A percentile compares a stretch with the other conserved stretches of the same genome.
These are phyloP conservation scores for Pleurotus ostreatus DNA, from an alignment of 768 basidiomycete species.

Conservation along the genomic window DNA sequence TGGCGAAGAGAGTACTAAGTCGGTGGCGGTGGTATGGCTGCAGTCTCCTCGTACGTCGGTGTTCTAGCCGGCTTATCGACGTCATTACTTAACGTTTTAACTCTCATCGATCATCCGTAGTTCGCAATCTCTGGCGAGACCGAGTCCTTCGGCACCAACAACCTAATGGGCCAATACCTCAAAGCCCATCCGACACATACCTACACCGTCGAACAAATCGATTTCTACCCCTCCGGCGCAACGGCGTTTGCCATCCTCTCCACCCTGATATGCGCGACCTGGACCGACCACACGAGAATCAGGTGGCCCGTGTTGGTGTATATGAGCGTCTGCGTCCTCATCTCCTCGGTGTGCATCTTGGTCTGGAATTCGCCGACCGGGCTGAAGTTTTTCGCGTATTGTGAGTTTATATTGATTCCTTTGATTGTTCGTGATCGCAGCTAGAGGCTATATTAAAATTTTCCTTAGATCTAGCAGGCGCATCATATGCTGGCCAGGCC, in stretches of 20 bases:
- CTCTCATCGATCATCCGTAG: slow-evolving; percentile 26
- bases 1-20: slow-evolving; percentile 44
- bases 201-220: slow-evolving; percentile 60
- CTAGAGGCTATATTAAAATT: too few species aligned
- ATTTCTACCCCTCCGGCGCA: slow-evolving; percentile 57
- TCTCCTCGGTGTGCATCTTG: slow-evolving; percentile 54
- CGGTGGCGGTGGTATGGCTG: slow-evolving; percentile 70
- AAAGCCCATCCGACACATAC: slow-evolving; percentile 46
- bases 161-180: slow-evolving; percentile 72
- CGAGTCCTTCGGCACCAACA: slow-evolving; percentile 66
- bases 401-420: slow-evolving; percentile 28
- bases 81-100: background rate
- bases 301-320: slow-evolving; percentile 66
- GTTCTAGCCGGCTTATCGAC: too few species aligned
- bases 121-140: slow-evolving; percentile 66
- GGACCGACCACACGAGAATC: slow-evolving; percentile 55
- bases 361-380: slow-evolving; percentile 56
- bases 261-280: slow-evolving; percentile 56
- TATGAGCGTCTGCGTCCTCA: slow-evolving; percentile 52
- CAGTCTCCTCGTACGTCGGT: slow-evolving; percentile 45
- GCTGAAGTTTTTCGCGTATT: slow-evolving; percentile 76
- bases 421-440: too few species aligned
- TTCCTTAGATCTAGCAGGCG: slow-evolving; percentile 59
- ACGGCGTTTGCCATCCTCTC: slow-evolving; percentile 64
- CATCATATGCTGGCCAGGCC: slow-evolving; percentile 73